These are phyloP conservation scores for Paracorniculantispora psalliotae DNA, from an alignment of 2,329 filamentous ascomycete genomes.

Conservation along the genomic window DNA sequence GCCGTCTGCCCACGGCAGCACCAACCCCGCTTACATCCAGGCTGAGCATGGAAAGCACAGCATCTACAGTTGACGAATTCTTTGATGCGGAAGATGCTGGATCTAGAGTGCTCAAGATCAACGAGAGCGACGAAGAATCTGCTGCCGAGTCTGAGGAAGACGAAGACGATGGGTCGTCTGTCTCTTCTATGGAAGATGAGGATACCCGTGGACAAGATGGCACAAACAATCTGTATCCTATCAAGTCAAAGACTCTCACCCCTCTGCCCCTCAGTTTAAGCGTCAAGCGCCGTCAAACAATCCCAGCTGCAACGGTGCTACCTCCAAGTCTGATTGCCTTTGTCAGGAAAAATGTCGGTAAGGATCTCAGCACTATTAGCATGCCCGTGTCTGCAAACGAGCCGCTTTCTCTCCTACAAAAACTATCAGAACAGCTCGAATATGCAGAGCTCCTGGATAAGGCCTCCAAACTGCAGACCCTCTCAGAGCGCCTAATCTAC, in stretches of 20 bases:
- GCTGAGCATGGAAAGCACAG: slow-evolving; percentile 72
- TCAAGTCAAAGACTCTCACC: slow-evolving; percentile 66
- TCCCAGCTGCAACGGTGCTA: slow-evolving; percentile 68
- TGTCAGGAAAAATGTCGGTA: slow-evolving; percentile 94
- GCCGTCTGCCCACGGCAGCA: slow-evolving; percentile 54
- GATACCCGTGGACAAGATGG: slow-evolving; percentile 57
- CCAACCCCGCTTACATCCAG: slow-evolving; percentile 42
- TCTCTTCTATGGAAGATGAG: slow-evolving; percentile 55
- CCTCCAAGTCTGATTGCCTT: slow-evolving; percentile 93
- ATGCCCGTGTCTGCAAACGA: slow-evolving; percentile 98
- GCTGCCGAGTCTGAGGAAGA: slow-evolving; percentile 51
- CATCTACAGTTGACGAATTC: slow-evolving; percentile 75
- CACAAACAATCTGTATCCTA: slow-evolving; percentile 62
- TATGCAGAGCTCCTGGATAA: slow-evolving; percentile 80
- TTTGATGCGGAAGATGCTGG: slow-evolving; percentile 75
- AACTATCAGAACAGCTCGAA: slow-evolving; percentile 84
- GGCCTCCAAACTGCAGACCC: slow-evolving; percentile 57
- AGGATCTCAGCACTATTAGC: slow-evolving; percentile 91
- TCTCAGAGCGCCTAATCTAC: slow-evolving; percentile 70
- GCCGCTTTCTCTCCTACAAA: slow-evolving; percentile 80
- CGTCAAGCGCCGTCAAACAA: slow-evolving; percentile 62
- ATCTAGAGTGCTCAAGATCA: slow-evolving; percentile 70
- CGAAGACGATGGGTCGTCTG: slow-evolving; percentile 53
- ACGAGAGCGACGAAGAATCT: slow-evolving; percentile 61
- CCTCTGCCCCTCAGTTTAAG: slow-evolving; percentile 68